Base-by-base conservation (phyloP, 306 rosid species). In the Coriaria nepalensis region DNA sequence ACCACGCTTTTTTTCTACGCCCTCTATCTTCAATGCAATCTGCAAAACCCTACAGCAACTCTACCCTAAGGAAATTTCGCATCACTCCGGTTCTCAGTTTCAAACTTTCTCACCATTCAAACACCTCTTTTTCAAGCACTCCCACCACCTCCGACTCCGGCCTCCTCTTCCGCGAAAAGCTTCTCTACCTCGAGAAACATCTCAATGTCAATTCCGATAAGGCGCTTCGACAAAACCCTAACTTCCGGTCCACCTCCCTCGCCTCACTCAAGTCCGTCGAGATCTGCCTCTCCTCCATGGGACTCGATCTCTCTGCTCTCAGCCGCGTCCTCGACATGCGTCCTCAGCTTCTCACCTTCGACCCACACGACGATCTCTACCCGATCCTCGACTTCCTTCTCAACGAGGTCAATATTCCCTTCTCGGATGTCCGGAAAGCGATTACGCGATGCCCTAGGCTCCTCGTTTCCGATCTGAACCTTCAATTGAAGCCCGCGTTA, bases 291-390 rank as follows among this genome's bases (percentile, higher is more conserved):
- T 71, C 65, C 47, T 80, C 87, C 6, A 69, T 87, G 59, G 94
- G 96, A 6, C 64, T 83, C 33, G 65, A 56, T 7, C 84, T 70
- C 56, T 51, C 78, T 33, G 57, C 69, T 40, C 34, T 73, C 46
- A 83, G 87, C 13, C 79, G 93, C 8, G 73, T 87, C 64, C 94
- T 87, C 55, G 93, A 87, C 65, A 78, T 87, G 88, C 43, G 57
- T 57, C 94, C 93, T 0, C 56, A 58, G 41, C 78, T 87, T 15
- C 94, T 87, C 57, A 83, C 93, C 33, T 57, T 70, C 35, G 86
- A 83, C 48, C 96, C 88, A 0, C 15, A 80, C 47, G 5, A 5
- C 13, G 74, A 74, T 6, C 70, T 83, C 57, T 87, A 87, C 59
- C 93, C 94, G 0, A n/a, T 87, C 35, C 65, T 88, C 49, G 96